Conservation (phyloP, 495 filamentous ascomycete genomes). For the Zalerion maritima region DNA sequence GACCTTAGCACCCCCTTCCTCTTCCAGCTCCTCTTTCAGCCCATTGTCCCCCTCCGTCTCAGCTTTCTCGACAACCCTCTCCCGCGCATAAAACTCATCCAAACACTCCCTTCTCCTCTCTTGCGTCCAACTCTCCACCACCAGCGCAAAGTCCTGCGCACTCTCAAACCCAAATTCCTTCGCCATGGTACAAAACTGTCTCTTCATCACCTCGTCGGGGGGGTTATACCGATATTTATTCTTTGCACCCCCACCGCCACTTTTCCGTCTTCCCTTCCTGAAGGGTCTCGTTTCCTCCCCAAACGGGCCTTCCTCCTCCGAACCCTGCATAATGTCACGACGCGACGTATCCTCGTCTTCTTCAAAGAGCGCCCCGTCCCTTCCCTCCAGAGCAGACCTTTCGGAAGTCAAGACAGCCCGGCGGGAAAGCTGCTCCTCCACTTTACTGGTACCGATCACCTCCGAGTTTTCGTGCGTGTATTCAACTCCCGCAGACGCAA, state of each 20-base stretch:
- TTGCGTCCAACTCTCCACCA: slow-evolving; percentile 89
- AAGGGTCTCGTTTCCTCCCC: background rate
- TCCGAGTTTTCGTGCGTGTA: slow-evolving; percentile 96
- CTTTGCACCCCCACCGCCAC: slow-evolving; percentile 7
- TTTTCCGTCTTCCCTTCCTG: slow-evolving; percentile 5
- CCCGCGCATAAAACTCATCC: slow-evolving; percentile 59
- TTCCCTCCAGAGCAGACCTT: slow-evolving; percentile 14
- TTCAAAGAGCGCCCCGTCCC: slow-evolving; percentile 18
- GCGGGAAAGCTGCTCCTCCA: slow-evolving; percentile 66
- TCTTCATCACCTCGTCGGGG: slow-evolving; percentile 52
- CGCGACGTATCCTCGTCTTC: slow-evolving; percentile 13
- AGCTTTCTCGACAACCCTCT: slow-evolving; percentile 22
- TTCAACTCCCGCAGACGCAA: slow-evolving; percentile 76
- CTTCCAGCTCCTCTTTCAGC: slow-evolving; percentile 14
- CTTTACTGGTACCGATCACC: slow-evolving; percentile 75
- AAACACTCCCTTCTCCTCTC: slow-evolving; percentile 65
- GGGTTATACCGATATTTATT: slow-evolving; percentile 58
- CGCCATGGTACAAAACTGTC: slow-evolving; percentile 90
- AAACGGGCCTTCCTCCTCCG: background rate
- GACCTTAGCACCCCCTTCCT: slow-evolving; percentile 1
- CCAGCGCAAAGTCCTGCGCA: slow-evolving; percentile 77
- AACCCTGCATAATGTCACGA: slow-evolving; percentile 1
- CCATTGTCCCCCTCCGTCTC: slow-evolving; percentile 22
- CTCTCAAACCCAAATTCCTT: slow-evolving; percentile 58
- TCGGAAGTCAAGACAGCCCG: slow-evolving; percentile 45